Evolutionary conservation across 257 asterid genomes (phyloP).

Genomic region (Fraxinus pennsylvanica): DNA sequence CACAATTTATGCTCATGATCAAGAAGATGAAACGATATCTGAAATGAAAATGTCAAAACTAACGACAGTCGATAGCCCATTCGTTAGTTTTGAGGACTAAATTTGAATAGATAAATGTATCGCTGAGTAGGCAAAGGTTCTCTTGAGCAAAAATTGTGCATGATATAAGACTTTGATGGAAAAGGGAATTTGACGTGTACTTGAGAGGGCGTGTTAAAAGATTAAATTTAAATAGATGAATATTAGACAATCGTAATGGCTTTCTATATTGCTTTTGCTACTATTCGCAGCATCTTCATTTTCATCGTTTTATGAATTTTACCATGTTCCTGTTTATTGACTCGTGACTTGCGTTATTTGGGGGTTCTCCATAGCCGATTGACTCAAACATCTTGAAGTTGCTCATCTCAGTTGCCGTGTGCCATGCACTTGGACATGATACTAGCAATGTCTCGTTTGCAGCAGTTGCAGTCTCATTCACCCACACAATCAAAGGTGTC

Average conservation of each 20-base stretch:
- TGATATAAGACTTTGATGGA: too few species aligned
- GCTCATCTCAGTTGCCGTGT: slow-evolving; percentile 77
- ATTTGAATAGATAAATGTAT: not conserved
- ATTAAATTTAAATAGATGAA: not conserved
- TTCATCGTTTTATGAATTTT: not conserved
- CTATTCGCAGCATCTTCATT: not conserved
- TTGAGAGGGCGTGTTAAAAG: not conserved
- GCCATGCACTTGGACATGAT: slow-evolving; percentile 81
- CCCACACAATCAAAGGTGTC: slow-evolving; percentile 89
- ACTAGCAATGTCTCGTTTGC: slow-evolving; percentile 88
- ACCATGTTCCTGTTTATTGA: not conserved
- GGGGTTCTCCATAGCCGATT: slow-evolving; percentile 52
- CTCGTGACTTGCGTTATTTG: not conserved
- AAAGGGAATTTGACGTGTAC: not conserved
- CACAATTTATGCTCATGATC: not conserved
- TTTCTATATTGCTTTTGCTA: not conserved
- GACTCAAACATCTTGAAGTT: slow-evolving; percentile 70
- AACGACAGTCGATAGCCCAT: not conserved
- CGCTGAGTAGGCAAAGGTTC: too few species aligned
- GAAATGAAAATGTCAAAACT: not conserved
- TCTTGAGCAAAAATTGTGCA: too few species aligned
- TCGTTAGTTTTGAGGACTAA: not conserved
- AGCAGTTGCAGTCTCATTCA: slow-evolving; percentile 86
- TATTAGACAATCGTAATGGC: not conserved
- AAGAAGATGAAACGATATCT: not conserved